Percentiles rank a stretch among this genome's conserved stretches.
These are phyloP conservation scores for Phytophthora pini DNA, from an alignment of 352 stramenopile species.

Conservation along the genomic window DNA sequence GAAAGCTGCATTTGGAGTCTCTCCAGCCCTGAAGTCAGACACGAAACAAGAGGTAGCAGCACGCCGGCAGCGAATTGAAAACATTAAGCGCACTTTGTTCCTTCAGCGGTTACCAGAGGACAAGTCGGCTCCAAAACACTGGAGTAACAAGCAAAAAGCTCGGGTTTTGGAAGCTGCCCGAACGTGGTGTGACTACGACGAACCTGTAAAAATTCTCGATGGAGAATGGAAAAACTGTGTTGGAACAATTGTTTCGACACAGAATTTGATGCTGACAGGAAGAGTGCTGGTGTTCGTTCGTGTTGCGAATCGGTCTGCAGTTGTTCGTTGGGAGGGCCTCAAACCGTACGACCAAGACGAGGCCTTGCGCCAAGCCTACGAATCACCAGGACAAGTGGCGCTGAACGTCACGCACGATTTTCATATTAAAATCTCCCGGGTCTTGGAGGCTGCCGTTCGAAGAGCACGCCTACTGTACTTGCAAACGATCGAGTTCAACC, in stretches of 20 bases:
- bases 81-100: conserved; percentile 59
- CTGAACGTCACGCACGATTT: conserved; percentile 50
- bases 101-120: conserved; percentile 37
- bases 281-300: conserved; percentile 69
- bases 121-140: conserved; percentile 40
- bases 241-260: conserved; percentile 64
- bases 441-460: conserved; percentile 40
- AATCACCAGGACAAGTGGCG: conserved; percentile 34
- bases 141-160: conserved; percentile 51
- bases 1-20: conserved; percentile 46
- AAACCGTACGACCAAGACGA: conserved; percentile 54
- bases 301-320: conserved; percentile 57
- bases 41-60: conserved; percentile 55
- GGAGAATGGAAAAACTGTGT: conserved; percentile 57
- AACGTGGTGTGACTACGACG: conserved; percentile 63
- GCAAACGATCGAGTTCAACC: conserved; percentile 71
- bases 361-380: conserved; percentile 48
- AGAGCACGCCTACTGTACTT: conserved; percentile 65
- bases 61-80: conserved; percentile 39
- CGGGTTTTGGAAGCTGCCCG: conserved; percentile 42
- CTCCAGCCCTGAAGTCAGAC: conserved; percentile 58
- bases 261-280: conserved; percentile 67
- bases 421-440: conserved; percentile 39
- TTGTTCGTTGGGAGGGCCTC: conserved; percentile 66
- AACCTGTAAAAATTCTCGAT: conserved; percentile 53